Evolutionary conservation across 2,329 filamentous ascomycete species (phyloP), one percentile per base, ranked within the genome.

Genomic region (Aspergillus aculeatus): DNA sequence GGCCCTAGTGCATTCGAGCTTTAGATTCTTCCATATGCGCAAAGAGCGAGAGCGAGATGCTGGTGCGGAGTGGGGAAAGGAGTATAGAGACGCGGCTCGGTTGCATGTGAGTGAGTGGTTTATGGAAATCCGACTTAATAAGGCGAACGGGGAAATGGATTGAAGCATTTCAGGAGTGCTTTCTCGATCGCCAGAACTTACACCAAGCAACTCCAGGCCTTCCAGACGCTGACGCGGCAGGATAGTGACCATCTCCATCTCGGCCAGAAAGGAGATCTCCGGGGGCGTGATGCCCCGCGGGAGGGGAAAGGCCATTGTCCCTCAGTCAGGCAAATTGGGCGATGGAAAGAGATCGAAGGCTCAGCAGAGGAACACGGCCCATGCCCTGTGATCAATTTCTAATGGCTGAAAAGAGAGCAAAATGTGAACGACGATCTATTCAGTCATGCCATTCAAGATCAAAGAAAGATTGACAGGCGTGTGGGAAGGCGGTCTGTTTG

Each of bases 221-320:
- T 97, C 92, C 56, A 99, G 87, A 64, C 90, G 86, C 75, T 98
- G 93, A 56, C 95, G 90, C 38, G 95, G 95, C 53, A 98, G 87
- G 23, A 99, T 85, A 0, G 93, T 97, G 58, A 99, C 90, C 70
- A 92, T 86, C 80, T 98, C 94, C 92, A 97, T 98, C 80, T 99
- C 95, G 77, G 93, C 96, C 29, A 98, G 81, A 72, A 98, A 99
- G 54, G 92, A 90, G 50, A 96, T 90, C 79, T 99, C 95, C 64
- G 90, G 83, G 61, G 95, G 92, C 68, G 90, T 89, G 49, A 97
- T 84, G 75, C 89, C 85, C 64, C 83, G 80, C 44, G 84, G 83
- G 47, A 87, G 80, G 64, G 84, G 84, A 66, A 87, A 82, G 54
- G 85, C 85, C 86, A 88, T 88, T 57, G 66, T 62, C 49, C 59